Percentiles rank a stretch among this genome's conserved stretches.
Evolutionary conservation across 2,329 filamentous ascomycete species (phyloP).

Genomic region (Parastagonospora avenae): DNA sequence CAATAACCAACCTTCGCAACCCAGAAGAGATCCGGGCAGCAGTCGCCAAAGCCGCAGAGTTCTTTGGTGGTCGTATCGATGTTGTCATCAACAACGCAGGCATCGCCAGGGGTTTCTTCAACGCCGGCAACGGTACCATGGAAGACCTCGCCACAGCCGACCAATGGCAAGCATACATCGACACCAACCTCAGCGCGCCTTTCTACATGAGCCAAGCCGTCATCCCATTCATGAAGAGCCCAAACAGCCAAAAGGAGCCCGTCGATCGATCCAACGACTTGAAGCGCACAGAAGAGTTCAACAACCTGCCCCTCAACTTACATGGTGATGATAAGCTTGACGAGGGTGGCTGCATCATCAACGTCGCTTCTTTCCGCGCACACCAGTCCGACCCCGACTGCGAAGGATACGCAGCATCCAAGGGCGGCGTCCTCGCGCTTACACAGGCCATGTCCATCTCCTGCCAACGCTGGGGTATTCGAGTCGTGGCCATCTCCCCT

Average conservation of each 20-base stretch:
- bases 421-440: slow-evolving; percentile 56
- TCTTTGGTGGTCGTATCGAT: slow-evolving; percentile 41
- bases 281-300: slow-evolving; percentile 27
- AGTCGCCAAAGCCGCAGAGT: slow-evolving; percentile 45
- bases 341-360: slow-evolving; percentile 43
- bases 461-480: slow-evolving; percentile 49
- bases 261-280: slow-evolving; percentile 22
- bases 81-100: slow-evolving; percentile 40
- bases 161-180: slow-evolving; percentile 30
- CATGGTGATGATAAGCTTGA: slow-evolving; percentile 28
- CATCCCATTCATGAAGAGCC: slow-evolving; percentile 27
- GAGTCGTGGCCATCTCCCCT: slow-evolving; percentile 55
- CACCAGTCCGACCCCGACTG: slow-evolving; percentile 55
- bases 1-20: slow-evolving; percentile 48
- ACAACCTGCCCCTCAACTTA: slow-evolving; percentile 20
- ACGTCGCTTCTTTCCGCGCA: slow-evolving; percentile 57
- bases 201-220: slow-evolving; percentile 30
- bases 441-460: slow-evolving; percentile 56
- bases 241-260: slow-evolving; percentile 18
- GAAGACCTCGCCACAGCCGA: slow-evolving; percentile 26
- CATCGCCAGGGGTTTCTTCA: slow-evolving; percentile 29
- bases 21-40: slow-evolving; percentile 29
- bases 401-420: slow-evolving; percentile 56
- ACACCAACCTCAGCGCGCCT: slow-evolving; percentile 27
- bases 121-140: slow-evolving; percentile 29